Conservation (phyloP, 371 early-diverging fungal genomes). For the Cokeromyces recurvatus region DNA sequence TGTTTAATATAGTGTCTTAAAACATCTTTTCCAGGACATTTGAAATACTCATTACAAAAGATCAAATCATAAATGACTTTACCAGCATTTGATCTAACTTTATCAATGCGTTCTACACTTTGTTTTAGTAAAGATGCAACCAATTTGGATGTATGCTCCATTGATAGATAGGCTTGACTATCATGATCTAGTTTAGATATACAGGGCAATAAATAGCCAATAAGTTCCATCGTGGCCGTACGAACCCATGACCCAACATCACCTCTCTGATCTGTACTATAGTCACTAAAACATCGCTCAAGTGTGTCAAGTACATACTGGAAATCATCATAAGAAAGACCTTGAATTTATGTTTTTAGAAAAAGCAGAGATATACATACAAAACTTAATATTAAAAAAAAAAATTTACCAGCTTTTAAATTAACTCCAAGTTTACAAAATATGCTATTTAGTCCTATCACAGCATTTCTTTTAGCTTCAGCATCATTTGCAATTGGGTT, state of each 20-base stretch:
- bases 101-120: conserved; percentile 80
- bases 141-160: conserved; percentile 18
- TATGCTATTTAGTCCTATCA: conserved; percentile 50
- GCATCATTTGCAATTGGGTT: conserved; percentile 53
- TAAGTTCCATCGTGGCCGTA: conserved; percentile 61
- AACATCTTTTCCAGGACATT: conserved; percentile 22
- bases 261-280: conserved; percentile 85
- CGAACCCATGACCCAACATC: conserved; percentile 96
- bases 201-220: conserved; percentile 43
- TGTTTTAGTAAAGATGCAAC: conserved; percentile 61
- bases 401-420: conserved; percentile 40
- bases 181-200: conserved; percentile 36
- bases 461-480: conserved; percentile 65
- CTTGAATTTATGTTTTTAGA: no score
- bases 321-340: conserved; percentile 35
- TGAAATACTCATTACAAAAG: conserved; percentile 16
- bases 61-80: conserved; percentile 40
- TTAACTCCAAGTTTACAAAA: conserved; percentile 25
- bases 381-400: not conserved
- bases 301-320: conserved; percentile 38
- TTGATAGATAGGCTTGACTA: conserved; percentile 19
- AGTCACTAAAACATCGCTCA: conserved; percentile 71
- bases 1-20: conserved; percentile 19
- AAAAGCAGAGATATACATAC: not conserved
- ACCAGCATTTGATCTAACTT: conserved; percentile 68